Evolutionary conservation across 345 rosid species (phyloP), one percentile per base, ranked within the genome.

Genomic region (Salix viminalis): DNA sequence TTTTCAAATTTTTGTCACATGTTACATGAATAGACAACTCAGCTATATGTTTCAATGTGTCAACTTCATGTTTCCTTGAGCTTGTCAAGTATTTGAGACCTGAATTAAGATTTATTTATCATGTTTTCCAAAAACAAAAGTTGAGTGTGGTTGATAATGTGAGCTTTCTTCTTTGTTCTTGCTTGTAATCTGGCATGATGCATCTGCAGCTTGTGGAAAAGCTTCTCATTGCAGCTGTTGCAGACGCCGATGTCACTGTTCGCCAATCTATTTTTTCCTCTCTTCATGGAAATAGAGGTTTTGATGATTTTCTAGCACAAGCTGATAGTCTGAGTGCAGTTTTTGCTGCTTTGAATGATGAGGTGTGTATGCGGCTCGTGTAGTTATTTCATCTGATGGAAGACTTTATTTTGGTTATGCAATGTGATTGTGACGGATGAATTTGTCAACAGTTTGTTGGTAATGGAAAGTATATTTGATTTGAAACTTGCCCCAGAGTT

Each of bases 271-370:
- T 96, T 77, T 96, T 96, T 77, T 86, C 86, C 75, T 95, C 91
- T 74, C 88, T 96, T 61, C 86, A 88, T 83, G 85, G 83, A 65
- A 92, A 96, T 84, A 87, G 88, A 74, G 95, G 97, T 70, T 92
- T 92, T 82, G 99, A 96, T 88, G 98, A 90, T 77, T 96, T 86
- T 83, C 80, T 96, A 82, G 98, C 97, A 21, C 99, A 96, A 84
- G 99, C 99, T 77, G 93, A 94, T 84, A 90, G 94, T 79, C 84
- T 96, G 82, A 90, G 92, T 89, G 98, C 99, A 72, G 86, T 93
- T 87, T 92, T 96, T 89, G 97, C 99, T 83, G 94, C 97, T 80
- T 83, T 96, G 82, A 93, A 96, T 88, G 99, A 96, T 70, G 99
- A 96, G 99, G 99, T 96, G 83, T 30, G 66, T 34, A 9, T 56